Evolutionary conservation across 1,284 basidiomycete species (phyloP).

Genomic region (Ceratobasidium papillatum): DNA sequence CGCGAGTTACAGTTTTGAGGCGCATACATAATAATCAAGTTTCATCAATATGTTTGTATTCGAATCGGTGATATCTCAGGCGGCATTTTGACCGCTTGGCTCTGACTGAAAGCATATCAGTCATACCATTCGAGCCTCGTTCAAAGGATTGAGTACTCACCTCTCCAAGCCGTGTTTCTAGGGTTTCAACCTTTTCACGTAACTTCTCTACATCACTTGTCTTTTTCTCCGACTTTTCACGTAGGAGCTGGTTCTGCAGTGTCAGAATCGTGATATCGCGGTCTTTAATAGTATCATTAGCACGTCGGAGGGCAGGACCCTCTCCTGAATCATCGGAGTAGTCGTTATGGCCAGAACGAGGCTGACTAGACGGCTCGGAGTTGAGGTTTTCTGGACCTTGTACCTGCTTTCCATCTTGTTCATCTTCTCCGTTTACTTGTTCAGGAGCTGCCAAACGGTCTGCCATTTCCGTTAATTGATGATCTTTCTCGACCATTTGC

Average conservation of each 20-base stretch:
- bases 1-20: no score
- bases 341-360: not conserved
- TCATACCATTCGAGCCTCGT: no score
- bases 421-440: not conserved
- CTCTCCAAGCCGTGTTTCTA: not conserved
- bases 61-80: no score
- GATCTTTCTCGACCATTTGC: not conserved
- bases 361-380: not conserved
- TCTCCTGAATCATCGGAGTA: not conserved
- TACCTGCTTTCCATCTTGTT: not conserved
- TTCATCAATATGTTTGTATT: no score
- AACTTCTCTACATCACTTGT: not conserved
- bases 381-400: not conserved
- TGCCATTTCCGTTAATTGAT: not conserved
- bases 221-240: not conserved
- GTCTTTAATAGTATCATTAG: not conserved
- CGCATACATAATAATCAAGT: no score
- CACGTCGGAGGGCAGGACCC: not conserved
- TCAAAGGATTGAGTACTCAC: no score
- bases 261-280: not conserved
- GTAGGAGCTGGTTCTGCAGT: not conserved
- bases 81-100: no score
- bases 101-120: no score
- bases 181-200: not conserved
- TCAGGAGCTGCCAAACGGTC: not conserved